Base-by-base conservation (phyloP, 2,329 filamentous ascomycete genomes). In the Paramyrothecium roridum region DNA sequence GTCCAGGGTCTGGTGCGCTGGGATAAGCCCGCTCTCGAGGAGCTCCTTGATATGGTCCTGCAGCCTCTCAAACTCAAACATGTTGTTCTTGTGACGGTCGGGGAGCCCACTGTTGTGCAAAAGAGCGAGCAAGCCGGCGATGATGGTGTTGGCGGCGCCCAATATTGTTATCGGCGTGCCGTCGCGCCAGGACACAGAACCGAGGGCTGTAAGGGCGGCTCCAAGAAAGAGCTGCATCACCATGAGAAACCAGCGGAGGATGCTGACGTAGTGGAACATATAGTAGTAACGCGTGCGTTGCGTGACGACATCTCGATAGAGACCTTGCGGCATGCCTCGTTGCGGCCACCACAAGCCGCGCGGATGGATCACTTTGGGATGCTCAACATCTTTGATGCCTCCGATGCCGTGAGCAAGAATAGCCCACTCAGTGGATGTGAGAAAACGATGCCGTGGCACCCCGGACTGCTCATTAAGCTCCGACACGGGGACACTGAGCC, bases 81-180 rank as follows among this genome's bases (percentile, higher is more conserved):
- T 75, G 61, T 82, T 73, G 51, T 74, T 75, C 26, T 79, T 73
- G 59, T 81, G 81, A 8, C 79, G 69, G 57, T 81, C 77, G 2
- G 80, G 80, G 19, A 83, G 63, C 1, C 80, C 80, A 56, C 78
- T 81, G 62, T 82, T 82, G 65, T 82, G 79, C 55, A 83, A 61
- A 17, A 82, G 68, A 3, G 78, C 80, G 4, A 83, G 69, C 8
- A 51, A 61, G 2, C 80, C 80, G 8, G 80, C 77, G 45, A 76
- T 70, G 54, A 80, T 65, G 1, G 80, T 83, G 63, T 81, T 82
- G 55, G 74, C 61, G 7, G 77, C 79, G 1, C 77, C 80, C 8
- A 82, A 73, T n/a, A 76, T 57, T 2, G 80, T 81, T 54, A 82
- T 79, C 17, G 72, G 65, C 1, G 69, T 74, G 13, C 74, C 73